phyloP scores from a whole-genome alignment of 2,329 filamentous ascomycete genomes.

The Helminthosporium solani region DNA sequence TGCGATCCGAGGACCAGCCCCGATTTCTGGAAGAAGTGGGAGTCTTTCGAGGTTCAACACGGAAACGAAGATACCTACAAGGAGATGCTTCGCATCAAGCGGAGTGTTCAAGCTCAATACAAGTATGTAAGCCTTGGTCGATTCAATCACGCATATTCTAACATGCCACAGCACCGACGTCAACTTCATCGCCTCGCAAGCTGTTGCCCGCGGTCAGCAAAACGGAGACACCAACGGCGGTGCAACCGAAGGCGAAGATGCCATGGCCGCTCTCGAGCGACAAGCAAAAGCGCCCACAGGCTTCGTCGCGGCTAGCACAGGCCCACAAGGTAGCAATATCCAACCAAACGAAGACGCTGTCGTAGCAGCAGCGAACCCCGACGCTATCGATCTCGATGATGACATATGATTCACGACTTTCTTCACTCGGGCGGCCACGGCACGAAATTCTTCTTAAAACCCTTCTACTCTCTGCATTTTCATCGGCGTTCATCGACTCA shows the following conservation, averaged over 20 bases:
- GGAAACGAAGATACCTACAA: slow-evolving; percentile 99
- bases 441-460: neutral
- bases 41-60: slow-evolving; percentile 94
- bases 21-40: slow-evolving; percentile 95
- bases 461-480: slow-evolving; percentile 18
- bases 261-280: slow-evolving; percentile 85
- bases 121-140: slow-evolving; percentile 62
- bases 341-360: slow-evolving; percentile 45
- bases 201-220: slow-evolving; percentile 76
- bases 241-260: slow-evolving; percentile 63
- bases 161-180: slow-evolving; percentile 72
- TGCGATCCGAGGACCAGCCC: slow-evolving; percentile 90
- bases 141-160: slow-evolving; percentile 26
- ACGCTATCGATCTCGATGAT: slow-evolving; percentile 78
- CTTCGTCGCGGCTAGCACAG: slow-evolving; percentile 84
- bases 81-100: slow-evolving; percentile 97
- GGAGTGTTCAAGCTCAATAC: slow-evolving; percentile 95
- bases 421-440: neutral
- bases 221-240: slow-evolving; percentile 52
- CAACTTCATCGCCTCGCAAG: slow-evolving; percentile 96
- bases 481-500: slow-evolving; percentile 16
- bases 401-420: slow-evolving; percentile 38
- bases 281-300: slow-evolving; percentile 86
- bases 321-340: slow-evolving; percentile 63
- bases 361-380: slow-evolving; percentile 66